Conservation (phyloP, 345 rosid genomes). For the Citrus australasica region DNA sequence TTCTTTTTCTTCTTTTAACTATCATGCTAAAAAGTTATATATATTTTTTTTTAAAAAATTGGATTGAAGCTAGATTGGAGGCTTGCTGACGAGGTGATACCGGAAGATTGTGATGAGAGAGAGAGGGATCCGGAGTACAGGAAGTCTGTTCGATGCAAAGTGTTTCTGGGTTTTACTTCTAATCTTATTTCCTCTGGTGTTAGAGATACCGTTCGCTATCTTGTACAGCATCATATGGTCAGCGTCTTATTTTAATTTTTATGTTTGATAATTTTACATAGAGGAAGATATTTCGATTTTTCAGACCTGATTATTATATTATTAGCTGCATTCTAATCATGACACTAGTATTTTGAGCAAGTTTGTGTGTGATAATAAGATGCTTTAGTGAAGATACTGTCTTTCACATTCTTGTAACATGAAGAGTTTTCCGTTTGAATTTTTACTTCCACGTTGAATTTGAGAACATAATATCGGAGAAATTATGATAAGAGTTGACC, state of each 20-base stretch:
- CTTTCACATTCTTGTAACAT: not conserved
- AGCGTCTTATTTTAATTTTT: conserved; percentile 19
- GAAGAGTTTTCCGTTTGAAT: too few species aligned
- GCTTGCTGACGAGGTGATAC: conserved; percentile 57
- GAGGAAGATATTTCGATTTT: not conserved
- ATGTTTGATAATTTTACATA: not conserved
- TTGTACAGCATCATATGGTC: conserved; percentile 89
- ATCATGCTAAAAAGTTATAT: not conserved
- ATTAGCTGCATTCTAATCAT: not conserved
- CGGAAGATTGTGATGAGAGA: conserved; percentile 70
- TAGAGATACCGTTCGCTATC: conserved; percentile 79
- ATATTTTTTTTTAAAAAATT: not conserved
- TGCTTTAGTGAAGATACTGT: not conserved
- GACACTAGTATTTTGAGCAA: not conserved
- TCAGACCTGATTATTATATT: not conserved
- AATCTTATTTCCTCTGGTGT: conserved; percentile 93
- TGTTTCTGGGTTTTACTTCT: conserved; percentile 95
- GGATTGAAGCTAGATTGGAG: conserved; percentile 88
- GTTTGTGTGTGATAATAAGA: not conserved
- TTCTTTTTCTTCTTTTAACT: not conserved
- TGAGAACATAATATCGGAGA: not conserved
- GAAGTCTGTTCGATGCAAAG: conserved; percentile 71
- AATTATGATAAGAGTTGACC: not conserved
- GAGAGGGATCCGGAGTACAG: conserved; percentile 62
- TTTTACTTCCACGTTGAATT: too few species aligned